phyloP scores from a whole-genome alignment of 352 stramenopile species.

The Lagenidium sp. region DNA sequence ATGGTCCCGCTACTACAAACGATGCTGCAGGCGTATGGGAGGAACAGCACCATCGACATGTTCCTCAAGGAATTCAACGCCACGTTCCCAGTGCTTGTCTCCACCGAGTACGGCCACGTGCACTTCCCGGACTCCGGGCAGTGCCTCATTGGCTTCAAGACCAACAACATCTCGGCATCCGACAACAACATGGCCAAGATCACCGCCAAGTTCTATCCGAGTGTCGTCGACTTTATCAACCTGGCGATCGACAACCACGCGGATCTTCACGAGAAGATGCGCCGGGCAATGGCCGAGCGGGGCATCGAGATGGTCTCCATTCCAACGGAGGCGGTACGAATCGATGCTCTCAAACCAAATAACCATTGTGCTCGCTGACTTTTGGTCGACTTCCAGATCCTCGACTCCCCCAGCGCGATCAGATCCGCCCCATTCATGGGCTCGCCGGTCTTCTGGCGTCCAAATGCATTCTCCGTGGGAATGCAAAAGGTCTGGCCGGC shows the following conservation, averaged over 20 bases:
- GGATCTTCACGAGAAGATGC: slow-evolving; percentile 12
- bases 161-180: slow-evolving; percentile 12
- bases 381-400: slow-evolving; percentile 1
- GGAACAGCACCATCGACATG: slow-evolving; percentile 4
- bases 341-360: background rate
- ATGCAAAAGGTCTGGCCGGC: slow-evolving; percentile 16
- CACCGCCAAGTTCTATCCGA: slow-evolving; percentile 17
- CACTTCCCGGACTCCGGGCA: slow-evolving; percentile 20
- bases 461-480: slow-evolving; percentile 14
- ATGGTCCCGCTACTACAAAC: slow-evolving; percentile 16
- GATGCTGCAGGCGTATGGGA: slow-evolving; percentile 16
- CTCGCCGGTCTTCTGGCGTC: slow-evolving; percentile 20
- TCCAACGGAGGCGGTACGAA: slow-evolving; percentile 10
- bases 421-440: slow-evolving; percentile 2
- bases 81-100: slow-evolving; percentile 14
- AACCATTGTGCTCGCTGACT: background rate
- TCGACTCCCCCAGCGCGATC: slow-evolving; percentile 13
- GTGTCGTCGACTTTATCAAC: slow-evolving; percentile 8
- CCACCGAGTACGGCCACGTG: slow-evolving; percentile 21
- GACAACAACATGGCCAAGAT: slow-evolving; percentile 22
- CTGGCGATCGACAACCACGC: slow-evolving; percentile 9
- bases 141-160: slow-evolving; percentile 20
- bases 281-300: background rate
- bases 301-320: slow-evolving; percentile 12
- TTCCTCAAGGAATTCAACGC: slow-evolving; percentile 19